Evolutionary conservation across 192 early-diverging fungal genomes (phyloP), one percentile per base, ranked within the genome.

Genomic region (Pilobolus umbonatus): DNA sequence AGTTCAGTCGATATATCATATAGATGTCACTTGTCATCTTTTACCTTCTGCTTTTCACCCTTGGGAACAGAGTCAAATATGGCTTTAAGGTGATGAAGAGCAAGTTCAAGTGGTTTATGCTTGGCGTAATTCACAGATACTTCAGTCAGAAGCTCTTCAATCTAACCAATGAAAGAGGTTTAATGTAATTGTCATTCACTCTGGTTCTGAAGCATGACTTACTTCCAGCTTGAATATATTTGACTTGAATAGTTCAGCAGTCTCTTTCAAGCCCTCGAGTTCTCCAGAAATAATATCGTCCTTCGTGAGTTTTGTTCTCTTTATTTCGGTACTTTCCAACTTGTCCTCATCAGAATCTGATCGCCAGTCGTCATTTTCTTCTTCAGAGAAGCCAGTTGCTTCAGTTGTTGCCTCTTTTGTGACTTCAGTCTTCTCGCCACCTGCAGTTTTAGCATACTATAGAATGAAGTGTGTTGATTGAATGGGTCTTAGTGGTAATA

Each of bases 181-280:
- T 26, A 48, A 12, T 17, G 10, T 17, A 29, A 30, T 29, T 24
- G n/a, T 10, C 21, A 0, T 48, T 11, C 26, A 46, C 6, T 35
- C 5, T 35, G 6, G 34, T 35, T 8, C 5, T 8, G 34, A 8
- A 35, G 34, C 34, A 35, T n/a, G 39, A 42, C 44, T 40, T 53
- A 86, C 78, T 76, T 96, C 90, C 38, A 98, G 75, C 69, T 87
- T 88, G 77, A 95, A 94, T 53, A 98, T 78, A 70, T 95, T 95
- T 43, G 87, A 86, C 59, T 95, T 92, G 76, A 86, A 91, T 43
- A 96, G 70, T 55, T 90, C 80, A 4, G 84, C 77, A 0, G 89
- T 86, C 54, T 95, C 90, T 71, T 85, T 86, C 59, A 95, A 68
- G 46, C 82, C 82, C 65, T 89, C 85, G 29, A 97, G 82, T 70